A percentile compares a stretch with the other conserved stretches of the same genome.
These are phyloP conservation scores for Eragrostis tef DNA, from an alignment of 202 grass and related monocot species.

Conservation along the genomic window DNA sequence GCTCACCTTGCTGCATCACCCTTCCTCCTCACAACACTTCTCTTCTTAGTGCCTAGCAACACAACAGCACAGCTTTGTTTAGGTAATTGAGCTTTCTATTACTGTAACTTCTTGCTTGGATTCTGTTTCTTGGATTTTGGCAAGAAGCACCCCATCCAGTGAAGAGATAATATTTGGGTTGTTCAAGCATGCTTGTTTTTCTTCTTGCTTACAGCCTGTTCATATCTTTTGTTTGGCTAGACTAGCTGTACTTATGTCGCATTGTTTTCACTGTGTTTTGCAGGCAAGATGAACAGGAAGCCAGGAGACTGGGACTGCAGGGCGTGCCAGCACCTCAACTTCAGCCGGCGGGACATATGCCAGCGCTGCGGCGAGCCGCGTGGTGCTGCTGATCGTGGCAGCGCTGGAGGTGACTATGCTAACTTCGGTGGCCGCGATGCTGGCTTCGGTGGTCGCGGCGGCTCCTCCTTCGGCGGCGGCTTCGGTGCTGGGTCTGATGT, in stretches of 20 bases:
- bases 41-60: slow-evolving; percentile 45
- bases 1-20: slow-evolving; percentile 61
- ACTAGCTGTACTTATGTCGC: background rate
- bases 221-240: slow-evolving; percentile 4
- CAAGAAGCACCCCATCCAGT: background rate
- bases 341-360: slow-evolving; percentile 88
- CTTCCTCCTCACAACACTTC: slow-evolving; percentile 42
- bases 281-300: slow-evolving; percentile 96
- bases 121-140: slow-evolving; percentile 41
- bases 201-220: slow-evolving; percentile 30
- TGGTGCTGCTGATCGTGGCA: slow-evolving; percentile 54
- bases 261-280: slow-evolving; percentile 28
- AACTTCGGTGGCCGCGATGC: slow-evolving; percentile 60
- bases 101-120: slow-evolving; percentile 22
- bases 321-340: slow-evolving; percentile 96
- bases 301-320: slow-evolving; percentile 98
- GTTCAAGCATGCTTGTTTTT: slow-evolving; percentile 7
- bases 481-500: slow-evolving; percentile 78
- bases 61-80: slow-evolving; percentile 42
- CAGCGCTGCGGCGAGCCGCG: slow-evolving; percentile 76
- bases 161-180: background rate
- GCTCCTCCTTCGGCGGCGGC: slow-evolving; percentile 67
- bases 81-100: slow-evolving; percentile 56
- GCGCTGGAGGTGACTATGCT: slow-evolving; percentile 60
- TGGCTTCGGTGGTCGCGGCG: slow-evolving; percentile 58